Conservation (phyloP, 2,329 filamentous ascomycete species). For the Rhynchosporium agropyri region DNA sequence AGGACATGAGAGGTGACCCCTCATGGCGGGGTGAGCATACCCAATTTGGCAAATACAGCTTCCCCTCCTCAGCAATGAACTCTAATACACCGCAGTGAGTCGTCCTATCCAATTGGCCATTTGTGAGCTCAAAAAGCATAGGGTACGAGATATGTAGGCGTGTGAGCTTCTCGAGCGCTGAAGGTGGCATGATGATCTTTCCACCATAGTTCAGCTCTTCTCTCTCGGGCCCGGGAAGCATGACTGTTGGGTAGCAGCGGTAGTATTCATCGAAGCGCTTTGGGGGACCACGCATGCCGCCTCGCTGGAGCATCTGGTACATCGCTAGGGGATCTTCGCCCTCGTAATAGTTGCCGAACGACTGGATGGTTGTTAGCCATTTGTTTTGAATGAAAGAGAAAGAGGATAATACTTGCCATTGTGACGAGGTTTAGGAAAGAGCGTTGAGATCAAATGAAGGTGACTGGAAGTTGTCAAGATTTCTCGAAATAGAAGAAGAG, state of each 20-base stretch:
- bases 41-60: conserved; percentile 96
- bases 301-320: conserved; percentile 40
- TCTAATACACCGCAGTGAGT: conserved; percentile 95
- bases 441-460: neutral
- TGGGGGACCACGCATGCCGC: conserved; percentile 43
- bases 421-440: conserved; percentile 13
- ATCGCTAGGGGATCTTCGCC: conserved; percentile 39
- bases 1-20: neutral
- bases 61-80: conserved; percentile 96
- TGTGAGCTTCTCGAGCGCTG: conserved; percentile 94
- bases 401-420: conserved; percentile 28
- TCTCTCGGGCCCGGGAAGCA: conserved; percentile 89
- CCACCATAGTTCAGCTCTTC: conserved; percentile 93
- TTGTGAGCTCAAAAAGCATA: conserved; percentile 94
- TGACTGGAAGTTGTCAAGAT: neutral
- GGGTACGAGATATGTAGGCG: conserved; percentile 96
- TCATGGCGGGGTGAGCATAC: conserved; percentile 49
- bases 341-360: conserved; percentile 36
- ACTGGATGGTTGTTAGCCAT: conserved; percentile 33
- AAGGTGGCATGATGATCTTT: conserved; percentile 97
- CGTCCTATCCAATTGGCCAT: conserved; percentile 75
- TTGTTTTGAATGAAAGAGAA: no score
- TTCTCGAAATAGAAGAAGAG: neutral
- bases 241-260: conserved; percentile 91
- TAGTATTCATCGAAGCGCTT: conserved; percentile 98